Conservation (phyloP, 306 rosid species). For the Vigna reflexopilosa region DNA sequence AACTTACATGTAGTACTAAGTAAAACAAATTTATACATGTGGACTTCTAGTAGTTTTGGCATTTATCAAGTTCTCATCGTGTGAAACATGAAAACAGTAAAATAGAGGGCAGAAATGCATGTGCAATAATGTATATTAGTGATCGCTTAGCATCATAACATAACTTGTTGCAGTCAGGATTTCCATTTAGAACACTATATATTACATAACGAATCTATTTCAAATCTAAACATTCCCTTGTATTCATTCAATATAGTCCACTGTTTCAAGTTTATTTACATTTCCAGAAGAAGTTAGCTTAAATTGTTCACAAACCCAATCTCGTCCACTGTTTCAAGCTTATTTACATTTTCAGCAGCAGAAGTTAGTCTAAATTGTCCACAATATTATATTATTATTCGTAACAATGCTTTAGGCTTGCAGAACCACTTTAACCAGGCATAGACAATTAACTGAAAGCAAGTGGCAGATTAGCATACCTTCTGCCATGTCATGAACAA, state of each 20-base stretch:
- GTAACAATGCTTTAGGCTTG: background rate
- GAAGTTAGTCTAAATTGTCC: conserved; percentile 27
- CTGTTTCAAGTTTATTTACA: background rate
- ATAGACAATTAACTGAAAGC: conserved; percentile 14
- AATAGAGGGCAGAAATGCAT: background rate
- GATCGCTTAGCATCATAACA: background rate
- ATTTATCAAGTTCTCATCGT: conserved; percentile 7
- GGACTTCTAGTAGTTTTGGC: background rate
- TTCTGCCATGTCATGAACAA: conserved; percentile 95
- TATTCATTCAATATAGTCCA: conserved; percentile 22
- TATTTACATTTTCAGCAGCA: background rate
- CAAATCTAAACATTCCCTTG: conserved; percentile 1
- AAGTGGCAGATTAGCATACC: conserved; percentile 49
- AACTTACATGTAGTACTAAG: conserved; percentile 3
- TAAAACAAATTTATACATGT: background rate
- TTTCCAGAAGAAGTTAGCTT: background rate
- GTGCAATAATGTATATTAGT: background rate
- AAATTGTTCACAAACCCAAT: conserved; percentile 6
- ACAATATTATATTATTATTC: background rate
- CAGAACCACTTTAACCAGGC: background rate
- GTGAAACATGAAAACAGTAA: background rate
- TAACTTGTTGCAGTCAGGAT: background rate
- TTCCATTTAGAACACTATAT: conserved; percentile 5
- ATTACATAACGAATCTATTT: background rate
- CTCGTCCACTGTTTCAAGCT: conserved; percentile 15